Conservation (phyloP, 2,329 filamentous ascomycete species). For the Aspergillus pseudonomiae region DNA sequence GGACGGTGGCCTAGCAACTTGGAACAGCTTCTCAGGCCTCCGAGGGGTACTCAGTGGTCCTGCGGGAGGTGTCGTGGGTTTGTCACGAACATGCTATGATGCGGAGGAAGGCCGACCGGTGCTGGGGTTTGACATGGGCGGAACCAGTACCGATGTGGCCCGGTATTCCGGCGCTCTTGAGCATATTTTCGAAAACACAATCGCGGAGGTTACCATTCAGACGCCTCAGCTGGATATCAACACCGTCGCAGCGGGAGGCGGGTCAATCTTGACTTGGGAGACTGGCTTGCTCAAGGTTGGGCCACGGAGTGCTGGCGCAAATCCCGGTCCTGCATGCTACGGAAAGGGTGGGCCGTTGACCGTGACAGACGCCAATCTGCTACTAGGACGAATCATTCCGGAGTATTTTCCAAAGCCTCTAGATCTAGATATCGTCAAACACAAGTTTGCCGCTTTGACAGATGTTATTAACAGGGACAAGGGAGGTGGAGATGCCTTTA, state of each 20-base stretch:
- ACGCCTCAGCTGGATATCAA: constrained; percentile 91
- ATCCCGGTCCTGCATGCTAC: constrained; percentile 89
- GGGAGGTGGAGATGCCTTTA: constrained; percentile 58
- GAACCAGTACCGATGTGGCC: constrained; percentile 85
- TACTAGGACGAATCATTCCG: constrained; percentile 78
- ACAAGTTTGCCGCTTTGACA: constrained; percentile 72
- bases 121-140: constrained; percentile 95
- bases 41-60: constrained; percentile 85
- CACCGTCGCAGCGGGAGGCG: constrained; percentile 84
- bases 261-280: constrained; percentile 70
- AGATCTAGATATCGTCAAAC: constrained; percentile 71
- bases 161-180: constrained; percentile 85
- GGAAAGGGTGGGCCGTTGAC: constrained; percentile 85
- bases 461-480: constrained; percentile 69
- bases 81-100: constrained; percentile 88
- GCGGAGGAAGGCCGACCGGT: constrained; percentile 76
- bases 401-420: constrained; percentile 87
- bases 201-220: constrained; percentile 88
- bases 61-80: constrained; percentile 86
- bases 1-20: constrained; percentile 65
- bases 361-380: constrained; percentile 91
- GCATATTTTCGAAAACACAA: constrained; percentile 90
- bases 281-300: constrained; percentile 89
- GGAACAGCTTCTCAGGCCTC: constrained; percentile 70
- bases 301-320: constrained; percentile 84